These are phyloP conservation scores for Penicillium manginii DNA, from an alignment of 495 filamentous ascomycete genomes.

Conservation along the genomic window DNA sequence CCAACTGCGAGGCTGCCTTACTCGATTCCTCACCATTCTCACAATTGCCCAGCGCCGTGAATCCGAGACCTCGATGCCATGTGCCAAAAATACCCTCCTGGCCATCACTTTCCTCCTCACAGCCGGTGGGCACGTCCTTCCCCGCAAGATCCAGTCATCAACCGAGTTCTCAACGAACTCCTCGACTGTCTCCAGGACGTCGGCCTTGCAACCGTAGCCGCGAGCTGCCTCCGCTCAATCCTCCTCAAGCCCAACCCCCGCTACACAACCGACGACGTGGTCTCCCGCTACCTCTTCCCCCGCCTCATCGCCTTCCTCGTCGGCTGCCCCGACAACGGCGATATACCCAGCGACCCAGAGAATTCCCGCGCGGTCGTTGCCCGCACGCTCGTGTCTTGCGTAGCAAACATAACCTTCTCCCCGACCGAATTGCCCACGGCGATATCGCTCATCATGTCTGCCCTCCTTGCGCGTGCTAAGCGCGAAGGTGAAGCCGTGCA, in stretches of 20 bases:
- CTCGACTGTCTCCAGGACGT: conserved; percentile 80
- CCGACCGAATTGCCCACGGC: conserved; percentile 58
- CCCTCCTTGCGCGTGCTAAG: conserved; percentile 74
- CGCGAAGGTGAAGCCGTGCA: conserved; percentile 53
- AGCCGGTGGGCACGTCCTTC: conserved; percentile 70
- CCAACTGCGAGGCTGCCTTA: conserved; percentile 73
- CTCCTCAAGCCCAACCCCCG: conserved; percentile 68
- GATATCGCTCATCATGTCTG: conserved; percentile 75
- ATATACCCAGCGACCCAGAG: conserved; percentile 70
- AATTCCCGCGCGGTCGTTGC: conserved; percentile 68
- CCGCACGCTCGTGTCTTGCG: conserved; percentile 73
- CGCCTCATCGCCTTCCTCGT: conserved; percentile 75
- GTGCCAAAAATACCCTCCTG: conserved; percentile 91
- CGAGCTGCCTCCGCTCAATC: conserved; percentile 83
- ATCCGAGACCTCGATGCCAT: conserved; percentile 75
- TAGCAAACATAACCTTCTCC: conserved; percentile 53
- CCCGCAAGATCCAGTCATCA: conserved; percentile 73
- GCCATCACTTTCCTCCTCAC: conserved; percentile 88
- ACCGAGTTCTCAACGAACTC: conserved; percentile 71
- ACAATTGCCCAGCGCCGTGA: conserved; percentile 83
- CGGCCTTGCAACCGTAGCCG: conserved; percentile 82
- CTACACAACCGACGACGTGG: conserved; percentile 69
- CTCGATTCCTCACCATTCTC: conserved; percentile 78
- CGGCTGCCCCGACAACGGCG: conserved; percentile 59
- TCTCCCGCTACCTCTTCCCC: conserved; percentile 75